Percentiles rank a stretch among this genome's conserved stretches.
Evolutionary conservation across 2,329 filamentous ascomycete species (phyloP).

Genomic region (Pseudocercospora crystallina): DNA sequence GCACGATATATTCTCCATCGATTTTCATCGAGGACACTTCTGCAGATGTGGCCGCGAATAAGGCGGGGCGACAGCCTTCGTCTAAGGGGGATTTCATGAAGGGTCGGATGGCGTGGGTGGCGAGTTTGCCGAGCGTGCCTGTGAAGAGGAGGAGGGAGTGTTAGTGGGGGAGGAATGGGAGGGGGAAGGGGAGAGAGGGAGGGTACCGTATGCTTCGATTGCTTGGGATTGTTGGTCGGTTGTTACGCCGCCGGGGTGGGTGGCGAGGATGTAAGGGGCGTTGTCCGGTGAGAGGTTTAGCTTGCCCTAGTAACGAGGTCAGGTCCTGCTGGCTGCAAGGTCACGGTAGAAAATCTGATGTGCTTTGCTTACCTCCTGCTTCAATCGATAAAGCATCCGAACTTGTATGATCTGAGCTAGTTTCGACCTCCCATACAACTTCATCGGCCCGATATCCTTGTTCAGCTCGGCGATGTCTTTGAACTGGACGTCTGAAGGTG

Average conservation of each 20-base stretch:
- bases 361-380: conserved; percentile 26
- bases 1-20: conserved; percentile 51
- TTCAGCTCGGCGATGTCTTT: conserved; percentile 50
- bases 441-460: conserved; percentile 48
- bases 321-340: too few species aligned
- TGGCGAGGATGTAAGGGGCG: conserved; percentile 49
- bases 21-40: conserved; percentile 46
- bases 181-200: too few species aligned
- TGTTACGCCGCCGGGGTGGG: conserved; percentile 50
- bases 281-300: conserved; percentile 32
- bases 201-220: conserved; percentile 52
- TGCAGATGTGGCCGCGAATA: conserved; percentile 50
- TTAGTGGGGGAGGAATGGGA: too few species aligned
- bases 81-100: conserved; percentile 53
- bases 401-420: conserved; percentile 51
- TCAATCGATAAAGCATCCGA: conserved; percentile 43
- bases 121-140: conserved; percentile 46
- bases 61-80: conserved; percentile 47
- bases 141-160: too few species aligned
- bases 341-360: too few species aligned
- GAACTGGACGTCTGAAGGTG: conserved; percentile 42
- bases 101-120: conserved; percentile 44
- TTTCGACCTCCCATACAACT: conserved; percentile 53
- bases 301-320: conserved; percentile 29
- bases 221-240: conserved; percentile 53